These are phyloP conservation scores for Paralagenidium karlingii DNA, from an alignment of 352 stramenopile genomes.

Conservation along the genomic window DNA sequence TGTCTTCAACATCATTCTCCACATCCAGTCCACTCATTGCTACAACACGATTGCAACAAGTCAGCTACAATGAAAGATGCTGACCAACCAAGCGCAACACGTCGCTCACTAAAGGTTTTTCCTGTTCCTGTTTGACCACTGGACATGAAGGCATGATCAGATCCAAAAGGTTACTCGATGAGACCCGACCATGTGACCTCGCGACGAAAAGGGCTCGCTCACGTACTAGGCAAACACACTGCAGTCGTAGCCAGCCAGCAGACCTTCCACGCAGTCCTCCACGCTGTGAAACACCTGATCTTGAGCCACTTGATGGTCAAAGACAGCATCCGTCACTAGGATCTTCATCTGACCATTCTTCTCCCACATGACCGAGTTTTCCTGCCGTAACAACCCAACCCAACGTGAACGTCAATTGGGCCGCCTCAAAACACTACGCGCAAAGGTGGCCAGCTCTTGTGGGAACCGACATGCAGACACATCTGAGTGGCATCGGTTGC, in stretches of 20 bases:
- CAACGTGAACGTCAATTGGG: background rate
- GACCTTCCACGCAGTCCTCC: slow-evolving; percentile 39
- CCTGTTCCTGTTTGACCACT: slow-evolving; percentile 57
- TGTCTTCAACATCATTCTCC: slow-evolving; percentile 2
- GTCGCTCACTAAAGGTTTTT: slow-evolving; percentile 44
- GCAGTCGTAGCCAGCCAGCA: slow-evolving; percentile 55
- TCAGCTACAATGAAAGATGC: background rate
- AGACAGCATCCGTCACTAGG: slow-evolving; percentile 36
- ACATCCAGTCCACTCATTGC: slow-evolving; percentile 49
- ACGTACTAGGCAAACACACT: slow-evolving; percentile 62
- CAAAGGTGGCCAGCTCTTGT: no score
- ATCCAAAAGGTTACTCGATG: no score
- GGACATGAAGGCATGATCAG: background rate
- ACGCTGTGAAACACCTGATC: slow-evolving; percentile 34
- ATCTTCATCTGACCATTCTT: slow-evolving; percentile 55
- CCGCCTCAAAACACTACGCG: no score
- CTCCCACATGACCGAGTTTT: slow-evolving; percentile 38
- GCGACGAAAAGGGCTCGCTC: background rate
- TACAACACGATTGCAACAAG: slow-evolving; percentile 3
- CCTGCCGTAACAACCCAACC: slow-evolving; percentile 5
- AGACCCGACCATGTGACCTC: background rate
- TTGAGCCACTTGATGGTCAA: slow-evolving; percentile 19
- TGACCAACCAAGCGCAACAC: background rate
- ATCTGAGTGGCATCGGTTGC: no score
- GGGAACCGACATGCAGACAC: no score